Evolutionary conservation across 768 basidiomycete genomes (phyloP).

Genomic region (Boletus reticulatus): DNA sequence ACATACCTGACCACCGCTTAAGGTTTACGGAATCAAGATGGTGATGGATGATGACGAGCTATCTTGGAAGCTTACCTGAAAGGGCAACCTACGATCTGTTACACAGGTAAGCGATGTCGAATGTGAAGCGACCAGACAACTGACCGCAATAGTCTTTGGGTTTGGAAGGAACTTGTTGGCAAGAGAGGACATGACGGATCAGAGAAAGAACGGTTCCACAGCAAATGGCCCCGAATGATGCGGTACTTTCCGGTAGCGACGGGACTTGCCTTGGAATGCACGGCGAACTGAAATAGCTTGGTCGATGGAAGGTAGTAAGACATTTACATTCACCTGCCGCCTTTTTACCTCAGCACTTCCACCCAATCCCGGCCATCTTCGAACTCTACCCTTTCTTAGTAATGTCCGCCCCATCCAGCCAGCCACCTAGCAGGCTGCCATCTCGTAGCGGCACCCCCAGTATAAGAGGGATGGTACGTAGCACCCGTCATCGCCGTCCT

Average conservation of each 20-base stretch:
- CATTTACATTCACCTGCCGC: constrained; percentile 22
- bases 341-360: constrained; percentile 15
- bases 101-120: constrained; percentile 6
- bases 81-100: constrained; percentile 91
- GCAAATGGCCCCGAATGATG: too few relatives aligned
- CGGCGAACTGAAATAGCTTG: too few relatives aligned
- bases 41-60: background rate
- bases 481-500: background rate
- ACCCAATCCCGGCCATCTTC: constrained; percentile 7
- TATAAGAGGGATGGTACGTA: constrained; percentile 44
- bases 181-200: constrained; percentile 20
- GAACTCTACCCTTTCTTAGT: background rate
- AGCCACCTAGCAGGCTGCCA: constrained; percentile 26
- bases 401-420: constrained; percentile 28
- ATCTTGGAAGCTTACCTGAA: constrained; percentile 66
- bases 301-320: background rate
- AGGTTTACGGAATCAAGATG: constrained; percentile 11
- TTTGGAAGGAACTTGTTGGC: constrained; percentile 38
- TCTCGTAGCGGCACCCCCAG: constrained; percentile 40
- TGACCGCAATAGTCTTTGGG: constrained; percentile 77
- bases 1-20: constrained; percentile 34
- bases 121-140: constrained; percentile 30
- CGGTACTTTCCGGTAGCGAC: too few relatives aligned
- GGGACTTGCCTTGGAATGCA: too few relatives aligned
- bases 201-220: background rate